Base-by-base conservation (phyloP, 352 stramenopile genomes). In the Pythium scleroteichum region DNA sequence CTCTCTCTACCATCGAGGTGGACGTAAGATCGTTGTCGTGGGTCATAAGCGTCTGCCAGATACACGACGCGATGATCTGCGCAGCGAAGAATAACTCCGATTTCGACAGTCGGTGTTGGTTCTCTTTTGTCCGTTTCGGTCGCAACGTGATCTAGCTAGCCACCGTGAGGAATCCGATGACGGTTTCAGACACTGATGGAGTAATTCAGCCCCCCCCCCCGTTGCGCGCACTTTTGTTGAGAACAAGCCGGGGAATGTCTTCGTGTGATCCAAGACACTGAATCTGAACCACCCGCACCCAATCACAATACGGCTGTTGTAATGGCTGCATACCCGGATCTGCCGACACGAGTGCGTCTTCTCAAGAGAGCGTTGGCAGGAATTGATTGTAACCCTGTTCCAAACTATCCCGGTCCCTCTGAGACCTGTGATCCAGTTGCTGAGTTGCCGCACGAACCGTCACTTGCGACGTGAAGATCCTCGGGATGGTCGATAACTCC, bases 401-500 rank as follows among this genome's bases (percentile, higher is more conserved):
- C n/a, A n/a, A n/a, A n/a, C n/a, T n/a, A n/a, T n/a, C n/a, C n/a
- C n/a, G n/a, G n/a, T n/a, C n/a, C n/a, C n/a, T n/a, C n/a, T n/a
- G n/a, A n/a, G n/a, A n/a, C n/a, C n/a, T n/a, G n/a, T n/a, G n/a
- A n/a, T n/a, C n/a, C n/a, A n/a, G n/a, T n/a, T n/a, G n/a, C n/a
- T n/a, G n/a, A n/a, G n/a, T n/a, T n/a, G n/a, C n/a, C n/a, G n/a
- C n/a, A n/a, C n/a, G n/a, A n/a, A n/a, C n/a, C n/a, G n/a, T n/a
- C n/a, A n/a, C n/a, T n/a, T 53, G 24, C 4, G 64, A 71, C 41
- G 52, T 66, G 2, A 22, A 22, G 13, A 35, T 66, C 1, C 14
- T 66, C 8, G 59, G 50, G 0, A 51, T 44, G 17, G 47, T 71
- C 13, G 64, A 71, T 46, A 5, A 39, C 0, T 60, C 24, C 8